Conservation (phyloP, 331 rosid species). For the Dryas integrifolia region DNA sequence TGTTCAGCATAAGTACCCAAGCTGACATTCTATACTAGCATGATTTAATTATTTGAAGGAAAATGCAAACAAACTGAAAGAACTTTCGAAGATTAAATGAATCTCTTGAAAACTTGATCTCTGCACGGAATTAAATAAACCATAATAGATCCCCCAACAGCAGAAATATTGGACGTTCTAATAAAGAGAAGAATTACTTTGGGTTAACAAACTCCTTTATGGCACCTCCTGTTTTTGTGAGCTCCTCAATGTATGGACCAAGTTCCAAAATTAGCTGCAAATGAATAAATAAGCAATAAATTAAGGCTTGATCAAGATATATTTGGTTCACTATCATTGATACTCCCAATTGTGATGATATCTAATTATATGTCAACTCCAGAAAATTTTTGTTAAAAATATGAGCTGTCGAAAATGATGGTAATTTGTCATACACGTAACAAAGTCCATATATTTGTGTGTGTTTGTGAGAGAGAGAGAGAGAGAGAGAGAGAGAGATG, state of each 20-base stretch:
- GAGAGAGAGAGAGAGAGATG: too few relatives aligned
- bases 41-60: not conserved
- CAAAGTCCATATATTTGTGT: not conserved
- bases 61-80: not conserved
- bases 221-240: conserved; percentile 79
- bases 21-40: not conserved
- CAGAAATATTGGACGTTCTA: not conserved
- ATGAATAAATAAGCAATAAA: not conserved
- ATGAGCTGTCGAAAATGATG: not conserved
- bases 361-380: not conserved
- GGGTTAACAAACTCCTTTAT: conserved; percentile 95
- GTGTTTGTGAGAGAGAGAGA: too few relatives aligned
- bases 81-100: not conserved
- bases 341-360: not conserved
- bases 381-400: not conserved
- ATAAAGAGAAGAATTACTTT: conserved; percentile 49
- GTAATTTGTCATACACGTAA: not conserved
- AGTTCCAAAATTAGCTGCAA: conserved; percentile 91
- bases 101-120: not conserved
- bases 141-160: not conserved
- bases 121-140: not conserved
- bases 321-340: not conserved
- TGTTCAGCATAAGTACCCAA: not conserved
- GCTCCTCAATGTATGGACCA: conserved; percentile 86
- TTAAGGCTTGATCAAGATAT: not conserved